These are phyloP conservation scores for Pythium rhizo-oryzae DNA, from an alignment of 352 stramenopile species.

Conservation along the genomic window DNA sequence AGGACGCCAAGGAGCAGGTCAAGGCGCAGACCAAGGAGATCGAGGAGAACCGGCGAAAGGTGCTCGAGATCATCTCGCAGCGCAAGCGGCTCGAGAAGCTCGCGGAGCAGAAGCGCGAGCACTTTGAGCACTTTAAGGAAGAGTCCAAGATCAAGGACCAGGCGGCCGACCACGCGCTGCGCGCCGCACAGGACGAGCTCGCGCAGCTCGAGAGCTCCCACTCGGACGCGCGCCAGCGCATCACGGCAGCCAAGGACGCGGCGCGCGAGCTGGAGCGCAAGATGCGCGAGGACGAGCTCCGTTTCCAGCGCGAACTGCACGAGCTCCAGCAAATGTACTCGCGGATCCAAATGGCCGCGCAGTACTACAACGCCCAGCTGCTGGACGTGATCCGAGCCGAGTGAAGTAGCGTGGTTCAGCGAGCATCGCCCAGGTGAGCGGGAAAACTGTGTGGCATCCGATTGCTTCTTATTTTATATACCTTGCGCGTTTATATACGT, in stretches of 20 bases:
- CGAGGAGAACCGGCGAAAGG: conserved; percentile 47
- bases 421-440: neutral
- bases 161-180: conserved; percentile 56
- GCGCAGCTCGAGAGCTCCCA: conserved; percentile 54
- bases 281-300: conserved; percentile 65
- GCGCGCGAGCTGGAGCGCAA: conserved; percentile 66
- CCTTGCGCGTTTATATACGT: conserved; percentile 6
- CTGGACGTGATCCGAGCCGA: conserved; percentile 44
- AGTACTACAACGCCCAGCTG: conserved; percentile 75
- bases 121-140: conserved; percentile 67
- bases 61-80: conserved; percentile 57
- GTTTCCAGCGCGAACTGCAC: conserved; percentile 65
- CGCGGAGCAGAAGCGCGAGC: conserved; percentile 66
- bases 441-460: neutral
- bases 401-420: conserved; percentile 4
- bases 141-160: conserved; percentile 68
- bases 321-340: conserved; percentile 76
- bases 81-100: conserved; percentile 76
- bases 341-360: conserved; percentile 55
- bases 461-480: conserved; percentile 6
- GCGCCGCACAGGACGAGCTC: conserved; percentile 56
- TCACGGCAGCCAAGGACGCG: conserved; percentile 50
- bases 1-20: conserved; percentile 73
- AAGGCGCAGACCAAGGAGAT: conserved; percentile 59
- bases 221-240: conserved; percentile 50